These are phyloP conservation scores for Macaranga tanarius DNA, from an alignment of 441 rosid genomes.

Conservation along the genomic window DNA sequence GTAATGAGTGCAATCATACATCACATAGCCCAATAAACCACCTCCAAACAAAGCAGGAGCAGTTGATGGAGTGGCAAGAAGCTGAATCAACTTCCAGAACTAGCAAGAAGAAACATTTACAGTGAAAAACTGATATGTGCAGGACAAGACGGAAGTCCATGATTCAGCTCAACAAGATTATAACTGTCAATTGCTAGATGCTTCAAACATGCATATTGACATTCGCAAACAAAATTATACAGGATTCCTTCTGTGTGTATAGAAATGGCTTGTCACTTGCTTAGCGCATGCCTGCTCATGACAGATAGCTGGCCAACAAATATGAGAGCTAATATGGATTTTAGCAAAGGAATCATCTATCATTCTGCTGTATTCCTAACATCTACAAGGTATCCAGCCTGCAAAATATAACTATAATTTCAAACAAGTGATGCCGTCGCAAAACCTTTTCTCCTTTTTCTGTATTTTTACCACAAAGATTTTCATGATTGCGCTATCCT, in stretches of 20 bases:
- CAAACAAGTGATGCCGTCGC: background rate
- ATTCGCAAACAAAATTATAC: background rate
- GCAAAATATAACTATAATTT: background rate
- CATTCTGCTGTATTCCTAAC: no score
- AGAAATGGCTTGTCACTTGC: background rate
- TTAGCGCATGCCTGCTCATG: background rate
- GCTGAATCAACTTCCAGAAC: constrained; percentile 73
- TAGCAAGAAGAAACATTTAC: constrained; percentile 25
- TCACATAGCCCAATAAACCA: constrained; percentile 86
- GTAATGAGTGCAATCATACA: constrained; percentile 90
- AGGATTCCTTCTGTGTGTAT: background rate
- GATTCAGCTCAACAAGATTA: background rate
- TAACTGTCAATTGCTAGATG: background rate
- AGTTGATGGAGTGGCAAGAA: constrained; percentile 62
- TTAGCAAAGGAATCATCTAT: background rate
- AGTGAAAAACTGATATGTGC: background rate
- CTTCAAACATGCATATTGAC: background rate
- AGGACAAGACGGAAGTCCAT: background rate
- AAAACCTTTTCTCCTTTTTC: background rate
- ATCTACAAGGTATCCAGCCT: background rate
- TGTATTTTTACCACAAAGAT: background rate
- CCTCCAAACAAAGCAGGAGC: constrained; percentile 91
- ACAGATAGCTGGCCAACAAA: background rate
- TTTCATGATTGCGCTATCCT: background rate
- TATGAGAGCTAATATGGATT: background rate